Evolutionary conservation across 2,329 filamentous ascomycete genomes (phyloP).

Genomic region (Ceratocystis cubensis): DNA sequence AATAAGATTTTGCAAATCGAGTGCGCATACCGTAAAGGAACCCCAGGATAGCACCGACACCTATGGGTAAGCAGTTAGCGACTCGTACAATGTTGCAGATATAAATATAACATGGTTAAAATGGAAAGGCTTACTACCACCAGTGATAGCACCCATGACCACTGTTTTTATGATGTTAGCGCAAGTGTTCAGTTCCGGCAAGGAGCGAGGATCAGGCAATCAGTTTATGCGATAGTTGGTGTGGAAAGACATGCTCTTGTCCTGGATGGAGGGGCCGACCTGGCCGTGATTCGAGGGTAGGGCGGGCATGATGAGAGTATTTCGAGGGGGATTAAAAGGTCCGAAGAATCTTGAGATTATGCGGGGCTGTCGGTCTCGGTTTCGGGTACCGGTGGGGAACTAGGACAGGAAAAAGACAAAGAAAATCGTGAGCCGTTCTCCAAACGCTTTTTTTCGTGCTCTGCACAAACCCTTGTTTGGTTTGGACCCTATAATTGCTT

Average conservation of each 20-base stretch:
- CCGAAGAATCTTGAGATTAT: neutral
- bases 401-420: too few relatives aligned
- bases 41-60: constrained; percentile 89
- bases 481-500: neutral
- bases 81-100: neutral
- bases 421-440: neutral
- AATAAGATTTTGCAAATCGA: neutral
- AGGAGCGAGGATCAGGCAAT: neutral
- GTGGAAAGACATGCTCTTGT: constrained; percentile 37
- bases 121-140: constrained; percentile 61
- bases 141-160: constrained; percentile 99
- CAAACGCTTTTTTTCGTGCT: neutral
- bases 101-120: neutral
- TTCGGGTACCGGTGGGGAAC: too few relatives aligned
- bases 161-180: constrained; percentile 39
- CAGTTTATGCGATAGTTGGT: neutral
- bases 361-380: neutral
- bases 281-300: constrained; percentile 30
- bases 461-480: neutral
- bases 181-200: neutral
- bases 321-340: neutral
- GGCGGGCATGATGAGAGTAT: constrained; percentile 30
- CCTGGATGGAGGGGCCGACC: constrained; percentile 28
- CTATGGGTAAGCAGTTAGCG: constrained; percentile 36
- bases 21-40: constrained; percentile 75